Percentiles rank a stretch among this genome's conserved stretches.
Conservation (phyloP, 495 filamentous ascomycete genomes). For the Penicillium bialowiezense region DNA sequence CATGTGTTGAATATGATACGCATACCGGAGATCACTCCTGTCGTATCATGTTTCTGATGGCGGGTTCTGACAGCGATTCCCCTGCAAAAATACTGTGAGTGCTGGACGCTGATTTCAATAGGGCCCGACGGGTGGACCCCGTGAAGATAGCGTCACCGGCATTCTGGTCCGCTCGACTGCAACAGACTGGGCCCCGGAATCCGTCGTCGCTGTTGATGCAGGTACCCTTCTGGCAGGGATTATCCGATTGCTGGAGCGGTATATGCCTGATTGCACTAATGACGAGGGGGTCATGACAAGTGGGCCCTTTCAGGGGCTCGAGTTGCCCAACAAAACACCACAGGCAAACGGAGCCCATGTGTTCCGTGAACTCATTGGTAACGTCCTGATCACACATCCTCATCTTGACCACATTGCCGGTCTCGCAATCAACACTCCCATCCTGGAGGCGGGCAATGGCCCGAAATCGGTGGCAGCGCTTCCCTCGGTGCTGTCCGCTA, state of each 20-base stretch:
- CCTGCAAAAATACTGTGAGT: background rate
- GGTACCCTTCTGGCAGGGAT: slow-evolving; percentile 88
- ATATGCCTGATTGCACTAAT: slow-evolving; percentile 35
- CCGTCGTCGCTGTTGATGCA: slow-evolving; percentile 85
- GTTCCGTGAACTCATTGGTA: slow-evolving; percentile 72
- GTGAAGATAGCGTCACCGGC: slow-evolving; percentile 85
- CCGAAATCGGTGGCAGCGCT: slow-evolving; percentile 83
- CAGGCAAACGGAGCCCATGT: slow-evolving; percentile 78
- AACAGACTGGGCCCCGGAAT: slow-evolving; percentile 74
- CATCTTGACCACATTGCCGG: slow-evolving; percentile 92
- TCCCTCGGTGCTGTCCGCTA: slow-evolving; percentile 77
- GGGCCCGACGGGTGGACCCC: slow-evolving; percentile 89
- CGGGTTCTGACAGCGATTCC: slow-evolving; percentile 22
- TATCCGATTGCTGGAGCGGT: slow-evolving; percentile 62
- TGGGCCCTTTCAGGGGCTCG: slow-evolving; percentile 74
- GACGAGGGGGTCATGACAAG: slow-evolving; percentile 22
- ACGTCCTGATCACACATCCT: slow-evolving; percentile 88
- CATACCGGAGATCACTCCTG: background rate
- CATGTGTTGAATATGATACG: slow-evolving; percentile 1
- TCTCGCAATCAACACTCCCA: slow-evolving; percentile 88
- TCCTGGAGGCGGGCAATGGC: slow-evolving; percentile 64
- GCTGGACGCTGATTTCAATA: slow-evolving; percentile 38
- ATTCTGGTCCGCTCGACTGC: slow-evolving; percentile 79
- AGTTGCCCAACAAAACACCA: slow-evolving; percentile 57
- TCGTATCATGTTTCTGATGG: background rate